Conservation (phyloP, 2,329 filamentous ascomycete genomes). For the Leptographium procerum region DNA sequence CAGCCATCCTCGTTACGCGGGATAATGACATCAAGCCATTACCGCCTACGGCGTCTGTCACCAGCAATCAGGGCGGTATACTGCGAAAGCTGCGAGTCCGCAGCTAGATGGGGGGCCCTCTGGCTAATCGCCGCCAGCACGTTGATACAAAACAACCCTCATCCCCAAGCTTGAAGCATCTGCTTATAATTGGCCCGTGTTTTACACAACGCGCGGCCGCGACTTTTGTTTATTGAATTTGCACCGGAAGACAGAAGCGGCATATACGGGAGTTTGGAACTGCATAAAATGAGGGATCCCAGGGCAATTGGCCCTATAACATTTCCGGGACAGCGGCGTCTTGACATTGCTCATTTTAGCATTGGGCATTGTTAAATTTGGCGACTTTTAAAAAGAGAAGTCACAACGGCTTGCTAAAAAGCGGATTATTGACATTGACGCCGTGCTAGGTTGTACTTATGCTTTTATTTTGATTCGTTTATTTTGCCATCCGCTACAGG, state of each 20-base stretch:
- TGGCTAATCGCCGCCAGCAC: neutral
- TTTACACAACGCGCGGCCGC: neutral
- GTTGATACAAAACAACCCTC: no score
- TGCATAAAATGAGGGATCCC: neutral
- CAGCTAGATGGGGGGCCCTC: neutral
- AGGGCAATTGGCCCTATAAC: neutral
- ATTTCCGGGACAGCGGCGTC: neutral
- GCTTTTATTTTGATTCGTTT: neutral
- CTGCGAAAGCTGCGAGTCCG: constrained; percentile 10
- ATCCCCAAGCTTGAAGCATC: no score
- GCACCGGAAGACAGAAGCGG: neutral
- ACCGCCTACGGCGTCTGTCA: neutral
- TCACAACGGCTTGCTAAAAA: neutral
- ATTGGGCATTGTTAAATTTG: neutral
- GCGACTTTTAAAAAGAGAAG: neutral
- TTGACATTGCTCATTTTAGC: neutral
- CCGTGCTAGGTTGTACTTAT: neutral
- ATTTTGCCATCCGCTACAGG: no score
- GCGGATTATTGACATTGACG: neutral
- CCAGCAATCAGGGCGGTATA: neutral
- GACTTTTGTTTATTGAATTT: neutral
- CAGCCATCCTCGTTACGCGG: neutral
- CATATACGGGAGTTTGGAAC: neutral
- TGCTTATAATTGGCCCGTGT: no score
- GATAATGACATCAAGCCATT: neutral